Evolutionary conservation across 768 basidiomycete species (phyloP), one percentile per base, ranked within the genome.

Genomic region (Boletellus ananas): DNA sequence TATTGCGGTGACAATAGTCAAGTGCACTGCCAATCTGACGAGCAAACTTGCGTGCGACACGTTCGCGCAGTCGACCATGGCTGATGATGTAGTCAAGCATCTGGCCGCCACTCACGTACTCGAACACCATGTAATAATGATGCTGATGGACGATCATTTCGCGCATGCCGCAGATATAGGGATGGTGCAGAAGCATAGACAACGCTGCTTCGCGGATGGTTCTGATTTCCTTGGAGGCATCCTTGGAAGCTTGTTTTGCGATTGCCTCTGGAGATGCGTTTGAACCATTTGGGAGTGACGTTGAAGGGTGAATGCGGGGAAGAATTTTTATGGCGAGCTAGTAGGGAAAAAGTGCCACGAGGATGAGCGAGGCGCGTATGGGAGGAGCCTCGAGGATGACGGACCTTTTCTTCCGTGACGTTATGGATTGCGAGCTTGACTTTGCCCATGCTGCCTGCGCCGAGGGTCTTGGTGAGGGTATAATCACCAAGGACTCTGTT

Each of bases 71-170:
- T 31, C 96, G 80, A 16, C 96, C 96, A 62, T 99, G 96, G 61
- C 90, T 90, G 73, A 99, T 99, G 73, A 99, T 98, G 69, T 95
- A 99, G 79, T 99, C 96, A 58, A 99, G 83, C 92, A 99, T 94
- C 77, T 99, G 96, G 1, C 96, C 96, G 29, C 96, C 96, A 59
- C 94, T 95, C 70, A 98, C 91, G 68, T 96, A 97, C 69, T 99
- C 96, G 67, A 90, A 93, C 10, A 97, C 91, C 93, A 99, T 97
- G 76, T 98, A 99, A 73, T 98, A 97, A 71, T 99, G 94, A 62
- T 99, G 87, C 53, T 91, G 90, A 72, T 97, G 95, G 21, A 94
- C 76, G 65, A 97, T 92, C 88, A 99, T 94, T 74, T 95, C 93
- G 58, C 92, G 87, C 95, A 98, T 99, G 49, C 96, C 96, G 67